Percentiles rank a stretch among this genome's conserved stretches.
Evolutionary conservation across 1,284 basidiomycete species (phyloP).

Genomic region (Quambalaria eucalypti): DNA sequence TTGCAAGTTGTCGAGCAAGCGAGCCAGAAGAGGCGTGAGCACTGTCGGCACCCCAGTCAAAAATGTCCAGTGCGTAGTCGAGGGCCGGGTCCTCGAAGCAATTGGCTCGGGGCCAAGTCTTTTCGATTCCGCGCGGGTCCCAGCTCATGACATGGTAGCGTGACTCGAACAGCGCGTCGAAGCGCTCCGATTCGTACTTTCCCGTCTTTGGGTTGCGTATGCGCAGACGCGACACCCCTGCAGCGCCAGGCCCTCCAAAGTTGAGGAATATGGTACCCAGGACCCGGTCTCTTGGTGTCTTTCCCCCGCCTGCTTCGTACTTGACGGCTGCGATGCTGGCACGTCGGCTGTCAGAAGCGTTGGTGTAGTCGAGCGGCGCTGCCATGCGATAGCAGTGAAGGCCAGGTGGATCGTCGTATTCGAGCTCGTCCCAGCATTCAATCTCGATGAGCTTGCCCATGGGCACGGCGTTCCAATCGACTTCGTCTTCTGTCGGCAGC

Average conservation of each 20-base stretch:
- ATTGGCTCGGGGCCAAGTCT: constrained; percentile 20
- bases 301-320: constrained; percentile 23
- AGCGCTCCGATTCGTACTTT: constrained; percentile 12
- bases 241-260: constrained; percentile 28
- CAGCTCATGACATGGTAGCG: constrained; percentile 20
- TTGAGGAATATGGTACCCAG: constrained; percentile 25
- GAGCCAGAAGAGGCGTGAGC: neutral
- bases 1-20: neutral
- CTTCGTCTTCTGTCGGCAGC: too few species aligned
- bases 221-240: constrained; percentile 18
- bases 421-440: constrained; percentile 17
- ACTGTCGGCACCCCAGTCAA: neutral
- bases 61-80: constrained; percentile 12
- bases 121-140: constrained; percentile 22
- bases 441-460: constrained; percentile 18
- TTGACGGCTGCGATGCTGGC: constrained; percentile 24
- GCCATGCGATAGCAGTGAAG: constrained; percentile 27
- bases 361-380: constrained; percentile 27
- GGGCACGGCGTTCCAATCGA: too few species aligned
- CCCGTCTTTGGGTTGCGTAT: neutral
- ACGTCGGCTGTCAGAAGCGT: constrained; percentile 18
- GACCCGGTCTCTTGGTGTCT: constrained; percentile 15
- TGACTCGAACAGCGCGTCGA: constrained; percentile 19
- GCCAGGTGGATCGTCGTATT: constrained; percentile 10
- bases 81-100: constrained; percentile 18